phyloP scores from a whole-genome alignment of 2,329 filamentous ascomycete species.

The Hirsutella thompsonii region DNA sequence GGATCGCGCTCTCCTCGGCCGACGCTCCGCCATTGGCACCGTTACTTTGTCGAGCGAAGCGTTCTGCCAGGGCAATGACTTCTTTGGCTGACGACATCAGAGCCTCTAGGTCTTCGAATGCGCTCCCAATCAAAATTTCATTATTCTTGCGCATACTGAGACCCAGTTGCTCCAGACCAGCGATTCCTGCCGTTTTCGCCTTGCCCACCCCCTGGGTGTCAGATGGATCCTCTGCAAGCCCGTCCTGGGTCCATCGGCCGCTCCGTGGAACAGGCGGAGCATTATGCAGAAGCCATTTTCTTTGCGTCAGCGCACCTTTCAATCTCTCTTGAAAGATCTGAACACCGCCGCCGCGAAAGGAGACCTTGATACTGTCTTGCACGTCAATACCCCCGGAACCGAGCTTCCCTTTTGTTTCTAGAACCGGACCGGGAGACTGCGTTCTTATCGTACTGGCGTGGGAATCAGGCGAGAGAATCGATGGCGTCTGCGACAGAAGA shows the following conservation, averaged over 20 bases:
- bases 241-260: constrained; percentile 23
- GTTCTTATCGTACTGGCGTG: constrained; percentile 32
- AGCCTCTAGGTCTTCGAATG: constrained; percentile 92
- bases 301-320: constrained; percentile 76
- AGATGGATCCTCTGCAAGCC: constrained; percentile 13
- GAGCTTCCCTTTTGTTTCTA: constrained; percentile 22
- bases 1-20: constrained; percentile 58
- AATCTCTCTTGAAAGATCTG: constrained; percentile 83
- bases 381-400: constrained; percentile 34
- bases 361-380: constrained; percentile 73
- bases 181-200: constrained; percentile 69
- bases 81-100: constrained; percentile 97
- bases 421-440: constrained; percentile 68
- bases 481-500: constrained; percentile 42
- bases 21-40: constrained; percentile 46
- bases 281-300: constrained; percentile 88
- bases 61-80: constrained; percentile 83
- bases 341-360: constrained; percentile 79
- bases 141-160: constrained; percentile 83
- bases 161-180: constrained; percentile 77
- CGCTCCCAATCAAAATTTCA: constrained; percentile 79
- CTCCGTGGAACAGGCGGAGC: constrained; percentile 75
- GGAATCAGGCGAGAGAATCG: constrained; percentile 17
- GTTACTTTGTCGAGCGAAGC: constrained; percentile 60
- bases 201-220: constrained; percentile 15